These are phyloP conservation scores for Trichoderma gamsii DNA, from an alignment of 495 filamentous ascomycete genomes.

Conservation along the genomic window DNA sequence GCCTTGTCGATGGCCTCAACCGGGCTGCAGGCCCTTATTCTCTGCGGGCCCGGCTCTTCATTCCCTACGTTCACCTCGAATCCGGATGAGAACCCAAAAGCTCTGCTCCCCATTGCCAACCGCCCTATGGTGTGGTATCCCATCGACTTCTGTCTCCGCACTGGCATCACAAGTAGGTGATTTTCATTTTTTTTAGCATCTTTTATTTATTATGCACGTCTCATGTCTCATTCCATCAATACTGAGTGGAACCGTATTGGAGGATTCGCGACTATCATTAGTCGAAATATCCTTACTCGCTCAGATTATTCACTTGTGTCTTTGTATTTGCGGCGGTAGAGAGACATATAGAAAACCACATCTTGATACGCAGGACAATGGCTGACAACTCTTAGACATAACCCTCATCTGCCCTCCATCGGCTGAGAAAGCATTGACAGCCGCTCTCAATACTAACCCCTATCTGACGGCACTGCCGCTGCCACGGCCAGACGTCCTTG, in stretches of 20 bases:
- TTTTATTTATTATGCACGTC: slow-evolving; percentile 14
- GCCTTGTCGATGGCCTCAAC: slow-evolving; percentile 61
- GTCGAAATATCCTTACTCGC: background rate
- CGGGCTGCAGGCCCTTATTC: slow-evolving; percentile 87
- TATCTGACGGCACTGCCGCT: slow-evolving; percentile 74
- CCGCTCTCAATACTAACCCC: slow-evolving; percentile 78
- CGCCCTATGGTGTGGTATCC: slow-evolving; percentile 95
- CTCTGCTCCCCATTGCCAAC: slow-evolving; percentile 86
- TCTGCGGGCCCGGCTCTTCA: slow-evolving; percentile 85
- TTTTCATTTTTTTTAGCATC: background rate
- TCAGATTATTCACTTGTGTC: background rate
- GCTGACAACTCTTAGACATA: slow-evolving; percentile 52
- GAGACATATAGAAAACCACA: background rate
- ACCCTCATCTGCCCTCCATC: slow-evolving; percentile 76
- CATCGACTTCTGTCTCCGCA: slow-evolving; percentile 81
- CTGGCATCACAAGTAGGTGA: slow-evolving; percentile 68
- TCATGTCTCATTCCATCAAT: background rate
- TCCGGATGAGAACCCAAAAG: slow-evolving; percentile 84
- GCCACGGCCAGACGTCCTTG: slow-evolving; percentile 67
- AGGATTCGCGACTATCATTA: background rate
- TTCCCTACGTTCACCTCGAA: slow-evolving; percentile 89
- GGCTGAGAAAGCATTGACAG: slow-evolving; percentile 60
- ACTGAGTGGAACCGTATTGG: background rate
- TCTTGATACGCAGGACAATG: background rate
- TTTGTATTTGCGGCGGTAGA: background rate